phyloP scores from a whole-genome alignment of 257 asterid genomes.

The Salvia splendens region DNA sequence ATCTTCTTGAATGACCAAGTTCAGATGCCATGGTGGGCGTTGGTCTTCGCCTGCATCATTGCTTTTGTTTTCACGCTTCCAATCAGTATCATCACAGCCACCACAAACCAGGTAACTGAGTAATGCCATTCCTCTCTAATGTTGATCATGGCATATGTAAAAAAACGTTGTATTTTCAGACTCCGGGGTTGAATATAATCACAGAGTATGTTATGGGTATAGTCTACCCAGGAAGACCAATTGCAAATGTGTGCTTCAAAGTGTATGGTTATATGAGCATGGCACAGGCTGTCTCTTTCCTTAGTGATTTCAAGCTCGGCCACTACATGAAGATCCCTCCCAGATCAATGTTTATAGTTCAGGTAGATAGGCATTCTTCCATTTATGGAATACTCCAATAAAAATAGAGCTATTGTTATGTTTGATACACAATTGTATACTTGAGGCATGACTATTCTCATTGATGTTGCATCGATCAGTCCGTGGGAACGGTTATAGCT shows the following conservation, averaged over 20 bases:
- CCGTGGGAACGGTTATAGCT: slow-evolving; percentile 78
- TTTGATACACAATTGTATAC: not conserved
- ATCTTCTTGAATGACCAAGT: slow-evolving; percentile 71
- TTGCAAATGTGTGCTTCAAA: slow-evolving; percentile 90
- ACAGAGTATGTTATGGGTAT: slow-evolving; percentile 94
- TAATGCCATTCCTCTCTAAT: slow-evolving; percentile 13
- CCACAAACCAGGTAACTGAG: slow-evolving; percentile 78
- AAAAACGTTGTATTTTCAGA: slow-evolving; percentile 46
- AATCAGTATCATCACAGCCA: slow-evolving; percentile 87
- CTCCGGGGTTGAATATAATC: slow-evolving; percentile 87
- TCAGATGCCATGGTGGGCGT: slow-evolving; percentile 99
- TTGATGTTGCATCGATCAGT: slow-evolving; percentile 46
- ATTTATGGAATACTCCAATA: not conserved
- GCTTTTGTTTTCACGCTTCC: slow-evolving; percentile 91
- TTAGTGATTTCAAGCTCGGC: slow-evolving; percentile 88
- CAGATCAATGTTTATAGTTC: slow-evolving; percentile 90
- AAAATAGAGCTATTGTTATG: no score
- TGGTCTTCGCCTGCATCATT: slow-evolving; percentile 71
- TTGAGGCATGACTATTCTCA: slow-evolving; percentile 13
- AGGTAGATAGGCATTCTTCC: slow-evolving; percentile 50
- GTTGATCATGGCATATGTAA: no score
- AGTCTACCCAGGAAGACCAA: slow-evolving; percentile 86
- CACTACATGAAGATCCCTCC: slow-evolving; percentile 99
- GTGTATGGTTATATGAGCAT: slow-evolving; percentile 91
- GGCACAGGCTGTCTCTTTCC: slow-evolving; percentile 92